Evolutionary conservation across 2,329 filamentous ascomycete species (phyloP), one percentile per base, ranked within the genome.

Genomic region (Tetracladium maxilliforme): DNA sequence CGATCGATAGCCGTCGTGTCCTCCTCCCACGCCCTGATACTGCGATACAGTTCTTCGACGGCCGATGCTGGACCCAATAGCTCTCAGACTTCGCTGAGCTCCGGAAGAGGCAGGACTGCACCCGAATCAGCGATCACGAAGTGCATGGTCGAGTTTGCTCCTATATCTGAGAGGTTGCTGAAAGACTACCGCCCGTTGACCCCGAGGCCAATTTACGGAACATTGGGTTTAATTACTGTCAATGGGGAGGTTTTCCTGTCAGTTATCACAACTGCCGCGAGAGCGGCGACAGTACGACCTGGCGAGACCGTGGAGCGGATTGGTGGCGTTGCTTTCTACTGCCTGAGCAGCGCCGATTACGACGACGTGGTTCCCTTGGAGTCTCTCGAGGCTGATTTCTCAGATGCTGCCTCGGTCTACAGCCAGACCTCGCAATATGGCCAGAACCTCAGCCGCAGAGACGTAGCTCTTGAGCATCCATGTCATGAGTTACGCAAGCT

Each of bases 261-360:
- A 32, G 78, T 94, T 29, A 80, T 95, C 26, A 92, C 80, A 15
- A 70, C 73, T 22, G 78, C 82, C 19, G 65, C 70, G 12, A 71
- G 75, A 33, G 83, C 86, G 6, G 87, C 86, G 10, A 83, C 71
- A 2, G 65, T 94, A 23, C 66, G 84, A 23, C 84, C 84, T 1
- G 82, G 82, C 23, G 87, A 95, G 58, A 87, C 78, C 4, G 76
- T 94, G 14, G 80, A 90, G 52, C 74, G 75, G 48, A 95, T 95
- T 40, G 65, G 74, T 31, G 72, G 68, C 12, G 87, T 94, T 30
- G 81, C 90, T 36, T 95, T 95, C 48, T 82, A 92, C 55, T 95
- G 90, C 44, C 56, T 98, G 31, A 95, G 82, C 48, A 79, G 76
- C 40, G 62, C 76, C 20, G 73, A 83, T 36, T 94, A 92, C 51